Evolutionary conservation across 2,329 filamentous ascomycete genomes (phyloP).

Genomic region (Atkinsonella texensis): DNA sequence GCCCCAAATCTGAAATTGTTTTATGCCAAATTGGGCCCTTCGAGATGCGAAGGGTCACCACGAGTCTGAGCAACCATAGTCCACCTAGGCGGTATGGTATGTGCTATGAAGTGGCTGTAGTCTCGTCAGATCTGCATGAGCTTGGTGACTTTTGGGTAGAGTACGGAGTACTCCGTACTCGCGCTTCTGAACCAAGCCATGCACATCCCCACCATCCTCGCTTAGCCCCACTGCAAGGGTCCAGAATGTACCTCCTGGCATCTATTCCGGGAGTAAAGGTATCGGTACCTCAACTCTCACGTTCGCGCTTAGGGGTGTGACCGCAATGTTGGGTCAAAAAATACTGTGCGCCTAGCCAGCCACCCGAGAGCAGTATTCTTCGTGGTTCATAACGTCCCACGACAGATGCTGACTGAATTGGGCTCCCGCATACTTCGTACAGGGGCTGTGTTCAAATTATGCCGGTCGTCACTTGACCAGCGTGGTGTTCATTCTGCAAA

Average conservation of each 20-base stretch:
- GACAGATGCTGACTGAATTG: no score
- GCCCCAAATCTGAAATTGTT: not conserved
- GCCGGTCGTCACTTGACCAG: no score
- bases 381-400: no score
- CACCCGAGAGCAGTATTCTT: no score
- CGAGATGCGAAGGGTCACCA: not conserved
- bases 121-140: not conserved
- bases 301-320: not conserved
- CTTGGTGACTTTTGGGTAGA: constrained; percentile 1
- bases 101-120: not conserved
- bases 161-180: constrained; percentile 3
- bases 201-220: constrained; percentile 3
- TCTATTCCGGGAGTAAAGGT: not conserved
- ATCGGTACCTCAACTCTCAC: not conserved
- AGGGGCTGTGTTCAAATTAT: no score
- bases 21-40: not conserved
- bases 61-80: not conserved
- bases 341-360: no score
- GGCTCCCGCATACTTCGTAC: no score
- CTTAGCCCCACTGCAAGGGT: constrained; percentile 3
- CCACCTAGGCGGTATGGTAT: not conserved
- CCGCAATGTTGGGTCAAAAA: no score
- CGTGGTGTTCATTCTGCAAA: no score
- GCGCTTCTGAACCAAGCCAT: not conserved
- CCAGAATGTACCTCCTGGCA: not conserved